Conservation (phyloP, 768 basidiomycete genomes). For the Suillus decipiens region DNA sequence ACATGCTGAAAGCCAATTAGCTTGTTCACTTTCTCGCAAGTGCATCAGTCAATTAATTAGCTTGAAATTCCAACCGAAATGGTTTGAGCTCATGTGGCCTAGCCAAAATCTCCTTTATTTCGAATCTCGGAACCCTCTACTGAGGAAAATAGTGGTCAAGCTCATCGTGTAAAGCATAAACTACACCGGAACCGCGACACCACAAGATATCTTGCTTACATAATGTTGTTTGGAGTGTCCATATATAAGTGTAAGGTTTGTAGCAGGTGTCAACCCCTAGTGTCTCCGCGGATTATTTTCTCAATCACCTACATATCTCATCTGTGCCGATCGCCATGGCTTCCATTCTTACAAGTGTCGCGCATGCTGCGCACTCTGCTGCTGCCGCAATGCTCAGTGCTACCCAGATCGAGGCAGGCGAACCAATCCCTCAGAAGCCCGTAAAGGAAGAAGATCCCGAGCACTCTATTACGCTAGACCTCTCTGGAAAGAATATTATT, state of each 20-base stretch:
- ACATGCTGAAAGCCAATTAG: no score
- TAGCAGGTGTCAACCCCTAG: background rate
- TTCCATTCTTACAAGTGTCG: slow-evolving; percentile 46
- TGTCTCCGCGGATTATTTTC: background rate
- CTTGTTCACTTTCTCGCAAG: no score
- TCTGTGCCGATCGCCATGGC: slow-evolving; percentile 38
- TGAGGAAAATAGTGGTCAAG: background rate
- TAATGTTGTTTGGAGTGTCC: background rate
- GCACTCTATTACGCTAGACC: slow-evolving; percentile 40
- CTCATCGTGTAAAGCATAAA: background rate
- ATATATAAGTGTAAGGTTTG: background rate
- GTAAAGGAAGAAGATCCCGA: slow-evolving; percentile 64
- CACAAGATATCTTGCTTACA: background rate
- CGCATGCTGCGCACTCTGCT: slow-evolving; percentile 55
- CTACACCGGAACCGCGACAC: no score
- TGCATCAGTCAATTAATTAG: no score
- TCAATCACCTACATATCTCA: background rate
- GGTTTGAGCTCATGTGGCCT: background rate
- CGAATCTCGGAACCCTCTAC: background rate
- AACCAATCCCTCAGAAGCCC: slow-evolving; percentile 46
- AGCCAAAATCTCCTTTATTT: background rate
- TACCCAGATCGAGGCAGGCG: slow-evolving; percentile 42
- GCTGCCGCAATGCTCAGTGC: slow-evolving; percentile 50
- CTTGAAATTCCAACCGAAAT: no score
- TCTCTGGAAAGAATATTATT: slow-evolving; percentile 64